Evolutionary conservation across 257 asterid genomes (phyloP), one percentile per base, ranked within the genome.

Genomic region (Plantago ovata): DNA sequence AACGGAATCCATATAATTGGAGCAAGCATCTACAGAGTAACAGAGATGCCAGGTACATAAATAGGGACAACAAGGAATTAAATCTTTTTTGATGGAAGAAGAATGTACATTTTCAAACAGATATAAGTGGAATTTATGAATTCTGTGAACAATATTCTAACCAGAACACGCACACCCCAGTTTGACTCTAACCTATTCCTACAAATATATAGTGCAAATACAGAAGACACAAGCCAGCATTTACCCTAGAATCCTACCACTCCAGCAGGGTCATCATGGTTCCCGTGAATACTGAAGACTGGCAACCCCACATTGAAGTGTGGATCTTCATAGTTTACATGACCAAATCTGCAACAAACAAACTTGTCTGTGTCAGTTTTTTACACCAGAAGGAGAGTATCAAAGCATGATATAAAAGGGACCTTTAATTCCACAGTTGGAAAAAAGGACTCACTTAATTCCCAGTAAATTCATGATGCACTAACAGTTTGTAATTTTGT

Each of bases 231-330:
- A 71, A 76, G 75, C 36, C 60, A 28, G 51, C 67, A 32, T 68
- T 76, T 75, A 74, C 83, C 79, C 65, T 62, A 79, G 72, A 70
- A 69, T 69, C 69, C 87, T 85, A 92, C 98, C 98, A 92, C 98
- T 74, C 98, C 98, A 68, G 98, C 95, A 70, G 98, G 98, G 80
- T 92, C 98, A 59, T 92, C 98, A 38, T 92, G 98, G 75, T 92
- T 92, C 60, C 98, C 98, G 72, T 92, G 98, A 74, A 92, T 88
- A 72, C 98, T 92, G 83, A 92, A 92, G 68, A 92, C 98, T 15
- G 98, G 98, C 79, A 92, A 72, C 64, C 98, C 98, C 60, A 92
- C 96, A 71, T 92, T 92, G 84, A 92, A 92, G 77, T 92, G 96
- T n/a, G 94, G 96, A 77, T 92, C 98, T 84, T 92, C 98, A 68